phyloP scores from a whole-genome alignment of 371 early-diverging fungal genomes.

The Mortierella sp. region DNA sequence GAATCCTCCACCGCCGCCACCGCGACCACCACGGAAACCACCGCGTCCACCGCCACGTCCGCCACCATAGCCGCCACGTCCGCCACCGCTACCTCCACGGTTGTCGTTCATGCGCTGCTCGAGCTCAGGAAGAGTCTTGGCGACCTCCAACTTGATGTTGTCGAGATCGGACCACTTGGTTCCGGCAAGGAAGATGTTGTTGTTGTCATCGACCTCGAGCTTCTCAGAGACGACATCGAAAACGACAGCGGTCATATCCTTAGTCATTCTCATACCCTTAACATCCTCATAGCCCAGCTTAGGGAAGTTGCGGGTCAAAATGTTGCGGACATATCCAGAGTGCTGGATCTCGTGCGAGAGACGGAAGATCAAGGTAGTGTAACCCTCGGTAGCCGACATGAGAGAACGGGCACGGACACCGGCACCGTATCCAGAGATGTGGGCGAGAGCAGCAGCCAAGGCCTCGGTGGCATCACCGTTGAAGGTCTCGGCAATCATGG shows the following conservation, averaged over 20 bases:
- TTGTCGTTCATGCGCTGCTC: slow-evolving; percentile 66
- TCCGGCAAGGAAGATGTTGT: slow-evolving; percentile 62
- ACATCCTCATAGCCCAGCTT: slow-evolving; percentile 76
- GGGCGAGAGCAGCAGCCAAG: slow-evolving; percentile 86
- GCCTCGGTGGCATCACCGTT: slow-evolving; percentile 78
- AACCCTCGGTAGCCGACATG: slow-evolving; percentile 84
- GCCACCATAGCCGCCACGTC: slow-evolving; percentile 51
- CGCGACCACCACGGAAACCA: slow-evolving; percentile 39
- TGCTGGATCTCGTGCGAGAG: slow-evolving; percentile 76
- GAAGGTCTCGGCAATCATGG: slow-evolving; percentile 69
- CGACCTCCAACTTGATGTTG: slow-evolving; percentile 77
- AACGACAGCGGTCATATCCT: slow-evolving; percentile 84
- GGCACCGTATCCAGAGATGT: slow-evolving; percentile 85
- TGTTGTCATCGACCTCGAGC: slow-evolving; percentile 67
- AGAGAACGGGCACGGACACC: slow-evolving; percentile 87
- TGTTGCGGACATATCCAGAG: slow-evolving; percentile 85
- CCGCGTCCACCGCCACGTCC: slow-evolving; percentile 39
- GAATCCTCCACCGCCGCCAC: slow-evolving; percentile 27
- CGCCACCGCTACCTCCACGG: slow-evolving; percentile 62
- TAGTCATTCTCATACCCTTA: slow-evolving; percentile 85
- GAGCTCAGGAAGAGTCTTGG: slow-evolving; percentile 84
- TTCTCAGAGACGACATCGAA: slow-evolving; percentile 83
- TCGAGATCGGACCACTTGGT: slow-evolving; percentile 72
- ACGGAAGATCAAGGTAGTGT: slow-evolving; percentile 80
- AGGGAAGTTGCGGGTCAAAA: slow-evolving; percentile 79